A percentile compares a stretch with the other conserved stretches of the same genome.
phyloP scores from a whole-genome alignment of 306 rosid genomes.

The Sophora flavescens region DNA sequence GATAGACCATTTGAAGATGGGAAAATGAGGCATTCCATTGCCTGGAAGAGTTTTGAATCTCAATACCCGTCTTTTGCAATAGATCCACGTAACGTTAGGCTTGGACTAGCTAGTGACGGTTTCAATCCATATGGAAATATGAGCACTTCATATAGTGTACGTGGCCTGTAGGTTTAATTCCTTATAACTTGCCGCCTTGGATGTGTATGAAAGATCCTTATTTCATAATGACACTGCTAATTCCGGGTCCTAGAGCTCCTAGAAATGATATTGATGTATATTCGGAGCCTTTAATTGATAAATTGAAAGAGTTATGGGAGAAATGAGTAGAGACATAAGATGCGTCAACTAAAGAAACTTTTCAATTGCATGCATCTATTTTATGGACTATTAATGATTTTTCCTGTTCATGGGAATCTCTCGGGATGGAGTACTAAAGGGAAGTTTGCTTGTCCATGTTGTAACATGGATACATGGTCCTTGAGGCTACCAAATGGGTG shows the following conservation, averaged over 20 bases:
- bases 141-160: not conserved
- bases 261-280: constrained; percentile 15
- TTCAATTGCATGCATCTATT: not conserved
- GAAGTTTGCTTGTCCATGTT: not conserved
- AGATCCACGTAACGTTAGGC: not conserved
- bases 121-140: not conserved
- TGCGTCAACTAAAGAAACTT: not conserved
- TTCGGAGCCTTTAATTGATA: not conserved
- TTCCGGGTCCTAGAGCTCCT: not conserved
- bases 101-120: not conserved
- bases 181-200: constrained; percentile 9
- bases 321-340: not conserved
- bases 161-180: not conserved
- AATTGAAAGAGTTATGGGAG: constrained; percentile 14
- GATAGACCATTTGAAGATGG: not conserved
- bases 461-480: not conserved
- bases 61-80: not conserved
- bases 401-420: not conserved
- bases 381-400: constrained; percentile 38
- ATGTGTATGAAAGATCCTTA: constrained; percentile 33
- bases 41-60: not conserved
- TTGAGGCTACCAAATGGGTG: not conserved
- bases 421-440: constrained; percentile 13
- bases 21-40: not conserved
- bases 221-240: not conserved